phyloP scores from a whole-genome alignment of 192 early-diverging fungal species.

The Thamnidium elegans region DNA sequence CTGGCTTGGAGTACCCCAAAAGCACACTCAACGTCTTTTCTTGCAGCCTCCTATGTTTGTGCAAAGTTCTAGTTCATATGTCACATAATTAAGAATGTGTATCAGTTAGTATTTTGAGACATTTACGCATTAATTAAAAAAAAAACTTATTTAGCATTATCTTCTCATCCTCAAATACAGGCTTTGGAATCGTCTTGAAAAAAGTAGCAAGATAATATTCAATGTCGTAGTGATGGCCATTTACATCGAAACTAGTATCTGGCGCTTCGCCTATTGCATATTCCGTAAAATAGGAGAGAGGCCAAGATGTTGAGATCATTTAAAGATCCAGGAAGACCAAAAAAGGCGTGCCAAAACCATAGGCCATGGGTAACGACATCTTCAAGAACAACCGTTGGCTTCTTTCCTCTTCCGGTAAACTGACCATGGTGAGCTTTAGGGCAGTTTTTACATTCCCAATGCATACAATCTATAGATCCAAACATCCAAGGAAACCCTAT shows the following conservation, averaged over 20 bases:
- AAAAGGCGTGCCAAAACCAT: constrained; percentile 30
- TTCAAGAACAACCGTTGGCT: constrained; percentile 24
- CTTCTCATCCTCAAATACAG: too few relatives aligned
- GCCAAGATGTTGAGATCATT: constrained; percentile 29
- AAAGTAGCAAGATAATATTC: neutral
- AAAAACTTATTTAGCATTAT: neutral
- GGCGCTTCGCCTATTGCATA: neutral
- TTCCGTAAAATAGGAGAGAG: neutral
- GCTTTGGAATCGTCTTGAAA: neutral
- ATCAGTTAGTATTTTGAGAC: too few relatives aligned
- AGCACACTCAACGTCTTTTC: neutral
- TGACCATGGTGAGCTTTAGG: neutral
- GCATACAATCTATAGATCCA: constrained; percentile 31
- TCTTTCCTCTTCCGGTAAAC: constrained; percentile 16
- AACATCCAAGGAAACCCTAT: constrained; percentile 31
- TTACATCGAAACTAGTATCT: neutral
- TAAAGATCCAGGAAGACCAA: constrained; percentile 24
- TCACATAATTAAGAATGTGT: neutral
- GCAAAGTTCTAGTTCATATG: neutral
- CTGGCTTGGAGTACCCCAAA: neutral
- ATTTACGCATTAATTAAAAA: neutral
- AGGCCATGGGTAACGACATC: constrained; percentile 24
- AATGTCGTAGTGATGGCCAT: neutral
- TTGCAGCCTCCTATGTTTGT: neutral
- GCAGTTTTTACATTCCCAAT: constrained; percentile 4